Conservation (phyloP, 495 filamentous ascomycete species). For the Neurospora hispaniola region DNA sequence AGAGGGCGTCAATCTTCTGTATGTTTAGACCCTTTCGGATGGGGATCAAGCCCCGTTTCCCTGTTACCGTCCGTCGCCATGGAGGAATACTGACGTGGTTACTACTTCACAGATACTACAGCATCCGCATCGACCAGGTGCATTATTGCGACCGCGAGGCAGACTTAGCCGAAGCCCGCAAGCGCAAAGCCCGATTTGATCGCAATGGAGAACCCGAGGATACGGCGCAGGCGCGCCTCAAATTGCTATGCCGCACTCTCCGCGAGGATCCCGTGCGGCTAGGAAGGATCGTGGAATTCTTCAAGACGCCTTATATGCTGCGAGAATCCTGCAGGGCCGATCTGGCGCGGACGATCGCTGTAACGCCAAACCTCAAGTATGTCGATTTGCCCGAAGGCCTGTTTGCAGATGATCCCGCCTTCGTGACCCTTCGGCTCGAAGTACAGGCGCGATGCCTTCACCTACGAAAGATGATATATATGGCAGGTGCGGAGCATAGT, state of each 20-base stretch:
- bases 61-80: not conserved
- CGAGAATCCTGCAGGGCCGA: slow-evolving; percentile 77
- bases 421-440: slow-evolving; percentile 66
- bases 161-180: slow-evolving; percentile 63
- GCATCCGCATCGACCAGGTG: slow-evolving; percentile 85
- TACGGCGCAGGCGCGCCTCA: slow-evolving; percentile 62
- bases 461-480: slow-evolving; percentile 80
- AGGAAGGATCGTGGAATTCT: slow-evolving; percentile 54
- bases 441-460: slow-evolving; percentile 73
- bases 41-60: not conserved
- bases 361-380: slow-evolving; percentile 76
- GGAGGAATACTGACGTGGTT: slow-evolving; percentile 2
- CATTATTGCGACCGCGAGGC: slow-evolving; percentile 90
- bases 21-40: slow-evolving; percentile 18
- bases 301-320: slow-evolving; percentile 96
- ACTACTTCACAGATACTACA: slow-evolving; percentile 54
- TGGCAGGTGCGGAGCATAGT: slow-evolving; percentile 63
- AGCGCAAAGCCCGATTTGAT: slow-evolving; percentile 61
- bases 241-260: slow-evolving; percentile 68
- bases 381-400: slow-evolving; percentile 86
- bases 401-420: slow-evolving; percentile 66
- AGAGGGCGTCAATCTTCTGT: slow-evolving; percentile 49
- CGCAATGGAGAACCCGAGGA: slow-evolving; percentile 71
- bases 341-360: slow-evolving; percentile 74
- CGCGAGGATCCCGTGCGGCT: slow-evolving; percentile 57